Evolutionary conservation across 1,284 basidiomycete species (phyloP), one percentile per base, ranked within the genome.

Genomic region (Ustilago xerochloae): DNA sequence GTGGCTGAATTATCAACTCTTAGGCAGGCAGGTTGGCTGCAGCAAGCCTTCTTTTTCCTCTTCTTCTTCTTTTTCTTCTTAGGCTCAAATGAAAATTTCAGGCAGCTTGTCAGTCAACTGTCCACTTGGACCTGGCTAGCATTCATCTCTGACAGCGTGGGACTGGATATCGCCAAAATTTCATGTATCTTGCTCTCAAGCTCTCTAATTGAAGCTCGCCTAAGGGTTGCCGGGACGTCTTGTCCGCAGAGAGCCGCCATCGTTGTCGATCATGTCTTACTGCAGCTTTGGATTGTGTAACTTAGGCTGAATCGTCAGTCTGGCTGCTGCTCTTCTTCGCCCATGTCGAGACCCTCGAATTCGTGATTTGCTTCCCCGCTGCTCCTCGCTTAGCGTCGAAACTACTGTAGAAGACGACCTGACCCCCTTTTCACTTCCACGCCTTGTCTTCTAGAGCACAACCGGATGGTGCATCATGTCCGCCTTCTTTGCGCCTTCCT

Each of bases 241-340:
- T 22, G 39, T 22, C 39, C 39, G 39, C 39, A 43, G 8, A 43
- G 43, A 38, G 16, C 32, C 10, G 26, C 29, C 45, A 20, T 13
- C 22, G 18, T 36, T 12, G 55, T 57, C 55, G 56, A 58, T 58
- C 56, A 58, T 59, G 48, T 59, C 39, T 51, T 16, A 57, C 41
- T 26, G n/a, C 33, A n/a, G n/a, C n/a, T n/a, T n/a, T n/a, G n/a
- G n/a, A n/a, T n/a, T n/a, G n/a, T n/a, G n/a, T n/a, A n/a, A n/a
- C n/a, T n/a, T n/a, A n/a, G n/a, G n/a, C n/a, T n/a, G 32, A 33
- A 13, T 26, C 3, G 4, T 41, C 15, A 41, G 38, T 20, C 38
- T 18, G 15, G 9, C 9, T 2, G 3, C 9, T 18, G 16, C 9
- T 45, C 41, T n/a, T 29, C 28, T n/a, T n/a, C n/a, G n/a, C n/a